These are phyloP conservation scores for Penicillium expansum DNA, from an alignment of 2,329 filamentous ascomycete species.

Conservation along the genomic window DNA sequence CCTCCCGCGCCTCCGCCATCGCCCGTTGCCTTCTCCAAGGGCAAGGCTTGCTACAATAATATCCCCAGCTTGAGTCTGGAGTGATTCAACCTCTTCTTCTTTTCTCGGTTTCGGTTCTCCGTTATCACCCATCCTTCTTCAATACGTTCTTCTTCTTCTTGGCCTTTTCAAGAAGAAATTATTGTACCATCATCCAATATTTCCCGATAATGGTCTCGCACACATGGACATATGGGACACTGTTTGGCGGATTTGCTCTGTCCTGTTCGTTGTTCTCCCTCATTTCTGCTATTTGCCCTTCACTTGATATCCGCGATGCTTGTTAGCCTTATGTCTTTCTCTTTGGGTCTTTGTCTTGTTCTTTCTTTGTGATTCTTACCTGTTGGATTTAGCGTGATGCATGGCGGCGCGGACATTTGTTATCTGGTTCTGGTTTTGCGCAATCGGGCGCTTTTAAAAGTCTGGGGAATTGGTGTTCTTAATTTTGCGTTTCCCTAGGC, in stretches of 20 bases:
- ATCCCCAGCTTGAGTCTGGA: conserved; percentile 22
- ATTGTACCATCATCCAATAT: conserved; percentile 4
- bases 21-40: conserved; percentile 20
- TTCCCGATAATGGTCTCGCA: not conserved
- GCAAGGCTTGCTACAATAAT: conserved; percentile 13
- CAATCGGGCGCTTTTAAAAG: conserved; percentile 1
- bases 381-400: conserved; percentile 14
- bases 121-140: not conserved
- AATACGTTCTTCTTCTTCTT: not conserved
- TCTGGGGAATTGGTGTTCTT: conserved; percentile 5
- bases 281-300: not conserved
- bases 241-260: not conserved
- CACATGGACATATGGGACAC: not conserved
- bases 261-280: not conserved
- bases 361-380: not conserved
- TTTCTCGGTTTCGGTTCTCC: not conserved
- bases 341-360: not conserved
- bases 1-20: conserved; percentile 26
- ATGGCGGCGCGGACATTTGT: conserved; percentile 12
- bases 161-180: not conserved
- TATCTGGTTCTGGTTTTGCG: not conserved
- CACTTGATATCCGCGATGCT: not conserved
- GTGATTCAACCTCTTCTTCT: conserved; percentile 1
- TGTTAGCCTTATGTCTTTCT: conserved; percentile 1
- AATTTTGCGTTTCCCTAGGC: not conserved